Conservation (phyloP, 768 basidiomycete species). For the Tricholoma bakamatsutake region DNA sequence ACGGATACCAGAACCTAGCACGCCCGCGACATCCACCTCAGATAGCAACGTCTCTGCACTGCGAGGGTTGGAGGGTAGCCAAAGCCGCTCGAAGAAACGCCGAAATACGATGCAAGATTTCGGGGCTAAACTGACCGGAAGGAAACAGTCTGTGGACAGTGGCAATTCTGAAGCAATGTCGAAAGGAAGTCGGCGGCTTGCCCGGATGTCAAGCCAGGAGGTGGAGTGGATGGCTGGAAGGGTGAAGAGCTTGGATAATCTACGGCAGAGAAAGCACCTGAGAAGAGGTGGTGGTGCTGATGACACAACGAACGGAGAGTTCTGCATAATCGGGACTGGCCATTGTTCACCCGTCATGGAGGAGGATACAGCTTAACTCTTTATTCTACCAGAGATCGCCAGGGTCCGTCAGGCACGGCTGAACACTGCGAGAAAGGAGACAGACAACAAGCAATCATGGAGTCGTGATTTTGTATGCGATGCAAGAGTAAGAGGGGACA, state of each 20-base stretch:
- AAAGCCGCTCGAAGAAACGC: not conserved
- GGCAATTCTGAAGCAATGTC: not conserved
- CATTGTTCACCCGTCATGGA: conserved; percentile 1
- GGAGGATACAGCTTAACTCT: not conserved
- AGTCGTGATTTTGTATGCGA: not conserved
- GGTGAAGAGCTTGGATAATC: conserved; percentile 21
- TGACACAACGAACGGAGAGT: not conserved
- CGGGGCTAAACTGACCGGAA: not conserved
- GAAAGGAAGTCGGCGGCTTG: not conserved
- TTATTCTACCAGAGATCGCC: not conserved
- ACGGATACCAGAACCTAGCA: not conserved
- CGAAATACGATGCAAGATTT: not conserved
- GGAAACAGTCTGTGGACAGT: not conserved
- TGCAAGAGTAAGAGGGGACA: not conserved
- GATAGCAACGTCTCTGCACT: not conserved
- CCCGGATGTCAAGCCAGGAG: conserved; percentile 15
- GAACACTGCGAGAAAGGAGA: not conserved
- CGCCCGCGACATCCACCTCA: not conserved
- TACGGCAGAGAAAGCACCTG: conserved; percentile 24
- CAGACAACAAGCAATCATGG: not conserved
- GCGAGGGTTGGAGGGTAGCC: not conserved
- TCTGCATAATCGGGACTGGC: not conserved
- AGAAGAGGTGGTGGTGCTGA: conserved; percentile 11
- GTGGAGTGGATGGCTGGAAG: conserved; percentile 27
- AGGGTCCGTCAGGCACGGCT: not conserved